phyloP scores from a whole-genome alignment of 306 rosid species.

The Sesbania bispinosa region DNA sequence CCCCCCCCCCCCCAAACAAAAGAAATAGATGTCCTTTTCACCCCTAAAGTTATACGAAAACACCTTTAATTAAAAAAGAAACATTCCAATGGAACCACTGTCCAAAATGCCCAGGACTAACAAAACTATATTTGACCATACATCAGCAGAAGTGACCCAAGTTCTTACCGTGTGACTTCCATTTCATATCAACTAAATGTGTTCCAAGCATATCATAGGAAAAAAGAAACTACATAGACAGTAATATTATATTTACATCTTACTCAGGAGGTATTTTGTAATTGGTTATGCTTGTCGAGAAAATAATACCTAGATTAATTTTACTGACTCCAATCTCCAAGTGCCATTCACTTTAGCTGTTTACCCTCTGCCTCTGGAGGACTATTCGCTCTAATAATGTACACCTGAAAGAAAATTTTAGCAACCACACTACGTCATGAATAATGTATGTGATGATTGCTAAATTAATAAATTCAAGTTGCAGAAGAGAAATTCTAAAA shows the following conservation, averaged over 20 bases:
- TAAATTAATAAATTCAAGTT: neutral
- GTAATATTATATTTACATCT: neutral
- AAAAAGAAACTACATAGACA: neutral
- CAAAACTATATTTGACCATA: neutral
- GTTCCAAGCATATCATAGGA: neutral
- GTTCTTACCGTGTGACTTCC: neutral
- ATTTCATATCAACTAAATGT: neutral
- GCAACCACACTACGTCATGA: constrained; percentile 4
- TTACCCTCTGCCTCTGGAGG: constrained; percentile 28
- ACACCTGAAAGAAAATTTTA: constrained; percentile 43
- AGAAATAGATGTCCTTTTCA: neutral
- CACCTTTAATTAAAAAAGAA: neutral
- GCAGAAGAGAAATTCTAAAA: neutral
- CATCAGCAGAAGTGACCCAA: neutral
- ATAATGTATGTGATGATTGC: neutral
- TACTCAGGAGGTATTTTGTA: neutral
- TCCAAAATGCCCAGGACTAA: neutral
- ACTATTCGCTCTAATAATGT: constrained; percentile 53
- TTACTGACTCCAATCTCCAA: constrained; percentile 24
- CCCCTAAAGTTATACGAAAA: neutral
- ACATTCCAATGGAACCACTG: neutral
- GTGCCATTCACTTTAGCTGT: constrained; percentile 2
- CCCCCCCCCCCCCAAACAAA: too few species aligned
- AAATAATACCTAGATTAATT: constrained; percentile 32
- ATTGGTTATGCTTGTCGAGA: neutral